Conservation (phyloP, 768 basidiomycete species). For the Phylloporus sp. region DNA sequence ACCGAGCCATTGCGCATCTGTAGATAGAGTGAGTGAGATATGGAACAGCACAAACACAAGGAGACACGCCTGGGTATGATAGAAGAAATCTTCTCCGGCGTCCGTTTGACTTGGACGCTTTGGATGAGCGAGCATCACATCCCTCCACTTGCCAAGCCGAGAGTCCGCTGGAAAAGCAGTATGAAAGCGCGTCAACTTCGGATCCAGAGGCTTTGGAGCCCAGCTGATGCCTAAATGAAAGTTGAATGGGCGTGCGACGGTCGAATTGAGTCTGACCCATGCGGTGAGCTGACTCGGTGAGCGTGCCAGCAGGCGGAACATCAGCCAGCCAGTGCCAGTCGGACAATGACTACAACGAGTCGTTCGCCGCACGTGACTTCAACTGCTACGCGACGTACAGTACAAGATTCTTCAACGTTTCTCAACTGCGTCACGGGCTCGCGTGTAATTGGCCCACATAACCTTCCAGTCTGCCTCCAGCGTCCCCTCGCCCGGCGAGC, state of each 20-base stretch:
- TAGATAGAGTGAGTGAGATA: conserved; percentile 3
- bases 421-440: conserved; percentile 35
- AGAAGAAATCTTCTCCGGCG: conserved; percentile 61
- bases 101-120: conserved; percentile 36
- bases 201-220: conserved; percentile 62
- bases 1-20: conserved; percentile 81
- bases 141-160: conserved; percentile 64
- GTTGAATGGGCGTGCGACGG: conserved; percentile 47
- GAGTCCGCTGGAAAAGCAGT: conserved; percentile 54
- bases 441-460: conserved; percentile 56
- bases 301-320: conserved; percentile 12
- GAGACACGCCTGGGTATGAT: conserved; percentile 59
- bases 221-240: conserved; percentile 78
- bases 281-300: no score
- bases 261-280: conserved; percentile 21
- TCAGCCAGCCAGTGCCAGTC: no score
- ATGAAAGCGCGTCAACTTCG: conserved; percentile 30
- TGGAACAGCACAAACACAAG: neutral
- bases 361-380: no score
- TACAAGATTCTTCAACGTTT: neutral
- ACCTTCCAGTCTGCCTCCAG: conserved; percentile 57
- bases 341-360: no score
- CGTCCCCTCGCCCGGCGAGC: conserved; percentile 46
- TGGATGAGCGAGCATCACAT: conserved; percentile 49
- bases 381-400: neutral